A percentile compares a stretch with the other conserved stretches of the same genome.
Conservation (phyloP, 345 rosid genomes). For the Euphorbia lathyris region DNA sequence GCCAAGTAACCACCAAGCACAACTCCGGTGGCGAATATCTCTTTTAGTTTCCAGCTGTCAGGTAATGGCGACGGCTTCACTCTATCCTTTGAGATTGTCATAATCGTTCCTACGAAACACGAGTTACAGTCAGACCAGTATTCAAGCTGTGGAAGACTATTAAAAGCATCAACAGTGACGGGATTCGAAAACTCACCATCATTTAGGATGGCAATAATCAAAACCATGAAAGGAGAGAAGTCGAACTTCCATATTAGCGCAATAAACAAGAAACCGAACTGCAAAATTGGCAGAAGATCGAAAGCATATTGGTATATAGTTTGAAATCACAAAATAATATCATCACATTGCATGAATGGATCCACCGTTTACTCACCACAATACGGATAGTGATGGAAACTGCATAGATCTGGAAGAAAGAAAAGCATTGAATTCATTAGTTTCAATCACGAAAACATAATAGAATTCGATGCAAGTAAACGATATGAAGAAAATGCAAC, state of each 20-base stretch:
- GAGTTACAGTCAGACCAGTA: background rate
- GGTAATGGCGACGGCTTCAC: slow-evolving; percentile 36
- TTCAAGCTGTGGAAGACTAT: background rate
- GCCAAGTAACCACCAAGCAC: slow-evolving; percentile 34
- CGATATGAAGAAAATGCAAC: slow-evolving; percentile 4
- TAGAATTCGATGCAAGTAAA: background rate
- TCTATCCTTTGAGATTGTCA: slow-evolving; percentile 37
- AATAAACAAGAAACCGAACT: slow-evolving; percentile 34
- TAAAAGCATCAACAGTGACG: background rate
- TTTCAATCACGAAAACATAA: background rate
- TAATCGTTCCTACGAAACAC: slow-evolving; percentile 25
- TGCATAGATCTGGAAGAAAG: slow-evolving; percentile 28
- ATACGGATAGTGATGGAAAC: slow-evolving; percentile 38
- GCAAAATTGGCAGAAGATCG: slow-evolving; percentile 5
- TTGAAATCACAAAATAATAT: background rate
- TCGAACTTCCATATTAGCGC: slow-evolving; percentile 31
- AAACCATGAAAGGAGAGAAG: slow-evolving; percentile 37
- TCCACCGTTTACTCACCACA: slow-evolving; percentile 17
- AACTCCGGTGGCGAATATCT: slow-evolving; percentile 32
- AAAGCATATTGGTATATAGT: background rate
- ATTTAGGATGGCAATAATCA: slow-evolving; percentile 35
- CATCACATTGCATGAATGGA: background rate
- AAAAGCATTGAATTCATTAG: background rate
- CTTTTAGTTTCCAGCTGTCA: slow-evolving; percentile 34
- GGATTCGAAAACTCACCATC: slow-evolving; percentile 20